Evolutionary conservation across 192 early-diverging fungal genomes (phyloP), one percentile per base, ranked within the genome.

Genomic region (Coemansia sp.): DNA sequence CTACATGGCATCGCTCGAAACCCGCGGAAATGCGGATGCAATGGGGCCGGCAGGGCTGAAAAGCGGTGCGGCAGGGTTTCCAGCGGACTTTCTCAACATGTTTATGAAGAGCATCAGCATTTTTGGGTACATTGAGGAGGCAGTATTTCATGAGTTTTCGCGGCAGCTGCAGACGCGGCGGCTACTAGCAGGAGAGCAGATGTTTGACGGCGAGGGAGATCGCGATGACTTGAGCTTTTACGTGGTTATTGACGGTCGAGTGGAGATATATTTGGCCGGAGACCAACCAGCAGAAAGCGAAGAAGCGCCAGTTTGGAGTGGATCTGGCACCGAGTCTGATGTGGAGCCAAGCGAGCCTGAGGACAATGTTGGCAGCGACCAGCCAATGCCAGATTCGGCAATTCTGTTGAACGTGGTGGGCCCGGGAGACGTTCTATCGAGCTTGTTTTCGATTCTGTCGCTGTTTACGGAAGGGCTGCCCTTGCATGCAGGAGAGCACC

Each of bases 111-210:
- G 78, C 57, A 96, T 96, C 75, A 94, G 93, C 74, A 91, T 97
- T 7, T 98, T 99, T 87, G 95, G 95, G 0, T 98, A 97, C 71
- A 85, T 99, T 11, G 97, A 99, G 53, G 84, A 93, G 62, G 92
- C 92, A 1, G 95, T 99, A 6, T 96, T 99, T 72, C 92, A 93
- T 72, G 97, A 99, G 73, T 86, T 99, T 15, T 91, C 93, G 15
- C 78, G 93, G 37, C 92, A 95, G 66, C 80, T 96, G 51, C 92
- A 94, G 72, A 92, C 90, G 0, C 86, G 87, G 19, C 81, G 85
- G 19, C 62, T 91, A 48, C 71, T 89, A 46, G 88, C 89, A 0
- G 92, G 90, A 10, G 91, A 93, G 61, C 88, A 86, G 28, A 84
- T 93, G 69, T 87, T 90, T 65, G 90, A 91, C 23, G 85, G 88